Base-by-base conservation (phyloP, 2,329 filamentous ascomycete genomes). In the Aspergillus nomiae region DNA sequence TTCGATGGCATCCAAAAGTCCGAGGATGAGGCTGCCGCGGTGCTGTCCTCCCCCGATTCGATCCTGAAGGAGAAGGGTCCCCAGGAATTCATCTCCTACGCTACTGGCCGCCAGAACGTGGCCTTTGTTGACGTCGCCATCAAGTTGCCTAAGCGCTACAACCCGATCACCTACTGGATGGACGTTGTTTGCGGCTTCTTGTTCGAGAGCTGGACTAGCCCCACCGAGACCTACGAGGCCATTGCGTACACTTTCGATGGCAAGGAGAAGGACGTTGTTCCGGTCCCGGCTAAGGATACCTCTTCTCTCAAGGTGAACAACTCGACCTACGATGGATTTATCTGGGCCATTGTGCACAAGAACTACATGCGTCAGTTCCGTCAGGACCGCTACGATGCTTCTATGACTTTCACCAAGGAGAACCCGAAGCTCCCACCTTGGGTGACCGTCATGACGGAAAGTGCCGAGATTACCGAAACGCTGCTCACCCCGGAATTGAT, bases 261-360 rank as follows among this genome's bases (percentile, higher is more conserved):
- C 72, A 92, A 90, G 78, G 95, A 99, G 84, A 86, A 86, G 69
- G 84, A 90, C 64, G 87, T 93, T 32, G 89, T 96, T 0, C 92
- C 90, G 9, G 81, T 85, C 21, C 72, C 85, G 7, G 87, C 87
- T 46, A 83, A 86, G 71, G 81, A 79, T 89, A 87, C 85, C 89
- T 88, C 82, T 80, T 81, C 62, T 28, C 50, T 78, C 43, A 80
- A 80, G 76, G 80, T 72, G 68, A 81, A 73, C 64, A 87, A 84
- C 77, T 89, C 87, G 63, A 80, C 81, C 45, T 98, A 90, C 73
- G 95, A 98, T 76, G 89, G 89, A 51, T 99, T 98, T 73, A 94
- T 99, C 67, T 98, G 91, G 87, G 94, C 93, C 56, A 80, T 99
- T 69, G 94, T 98, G 66, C 92, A 98, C 86, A 99, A 99, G 87